These are phyloP conservation scores for Tardiomyces depauwii DNA, from an alignment of 1,139 yeast genomes.

Conservation along the genomic window DNA sequence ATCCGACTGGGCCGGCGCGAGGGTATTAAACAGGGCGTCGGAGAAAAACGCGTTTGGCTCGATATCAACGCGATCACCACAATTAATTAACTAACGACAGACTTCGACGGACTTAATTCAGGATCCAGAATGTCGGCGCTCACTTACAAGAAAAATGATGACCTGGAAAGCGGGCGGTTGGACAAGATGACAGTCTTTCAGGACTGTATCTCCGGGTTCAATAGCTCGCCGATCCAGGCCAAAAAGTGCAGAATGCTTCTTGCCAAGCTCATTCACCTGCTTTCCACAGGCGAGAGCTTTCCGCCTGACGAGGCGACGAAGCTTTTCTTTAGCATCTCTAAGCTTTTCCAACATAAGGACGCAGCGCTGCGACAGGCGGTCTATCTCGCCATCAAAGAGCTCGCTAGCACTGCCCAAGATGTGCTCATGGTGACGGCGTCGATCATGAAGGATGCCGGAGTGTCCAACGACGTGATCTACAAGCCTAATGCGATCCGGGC, in stretches of 20 bases:
- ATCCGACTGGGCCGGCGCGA: too few species aligned
- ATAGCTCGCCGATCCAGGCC: conserved; percentile 83
- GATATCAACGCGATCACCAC: too few species aligned
- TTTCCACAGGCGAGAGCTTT: conserved; percentile 79
- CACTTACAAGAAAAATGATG: conserved; percentile 77
- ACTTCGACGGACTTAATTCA: not conserved
- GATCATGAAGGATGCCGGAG: conserved; percentile 93
- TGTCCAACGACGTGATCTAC: conserved; percentile 66
- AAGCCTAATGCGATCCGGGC: conserved; percentile 95
- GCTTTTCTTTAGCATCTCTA: conserved; percentile 85
- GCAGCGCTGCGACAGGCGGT: conserved; percentile 88
- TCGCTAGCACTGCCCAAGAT: conserved; percentile 76
- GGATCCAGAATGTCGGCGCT: conserved; percentile 52
- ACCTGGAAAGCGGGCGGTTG: conserved; percentile 57
- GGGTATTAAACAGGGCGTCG: too few species aligned
- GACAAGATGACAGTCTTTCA: conserved; percentile 97
- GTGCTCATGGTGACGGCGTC: conserved; percentile 96
- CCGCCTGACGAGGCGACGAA: conserved; percentile 87
- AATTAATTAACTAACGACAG: too few species aligned
- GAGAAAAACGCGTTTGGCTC: too few species aligned
- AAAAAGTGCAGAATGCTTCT: conserved; percentile 72
- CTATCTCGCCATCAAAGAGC: conserved; percentile 85
- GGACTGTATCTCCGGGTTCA: conserved; percentile 88
- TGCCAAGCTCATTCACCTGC: conserved; percentile 52
- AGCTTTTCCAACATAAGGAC: conserved; percentile 88